phyloP scores from a whole-genome alignment of 169 alveolate species.

The Plasmodium malariae region DNA sequence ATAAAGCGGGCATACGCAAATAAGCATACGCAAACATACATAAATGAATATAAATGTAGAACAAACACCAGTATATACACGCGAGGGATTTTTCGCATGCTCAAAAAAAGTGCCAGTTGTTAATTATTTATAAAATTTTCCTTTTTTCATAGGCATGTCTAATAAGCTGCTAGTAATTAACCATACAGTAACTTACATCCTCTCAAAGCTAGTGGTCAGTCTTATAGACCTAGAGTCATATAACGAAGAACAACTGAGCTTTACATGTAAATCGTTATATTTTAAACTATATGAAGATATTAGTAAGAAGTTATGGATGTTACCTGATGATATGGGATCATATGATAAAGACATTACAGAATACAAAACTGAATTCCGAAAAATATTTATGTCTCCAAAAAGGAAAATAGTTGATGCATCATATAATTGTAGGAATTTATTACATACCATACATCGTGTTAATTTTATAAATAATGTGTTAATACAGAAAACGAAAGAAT shows the following conservation, averaged over 20 bases:
- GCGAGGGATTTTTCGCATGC: not conserved
- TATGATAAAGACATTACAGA: not conserved
- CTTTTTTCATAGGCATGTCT: not conserved
- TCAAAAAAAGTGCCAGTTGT: too few species aligned
- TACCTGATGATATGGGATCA: not conserved
- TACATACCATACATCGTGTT: not conserved
- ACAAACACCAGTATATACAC: not conserved
- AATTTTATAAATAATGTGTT: not conserved
- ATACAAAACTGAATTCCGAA: not conserved
- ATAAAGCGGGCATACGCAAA: not conserved
- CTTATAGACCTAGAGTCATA: not conserved
- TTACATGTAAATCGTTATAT: not conserved
- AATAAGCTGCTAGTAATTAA: conserved; percentile 9
- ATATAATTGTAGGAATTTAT: not conserved
- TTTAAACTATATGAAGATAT: not conserved
- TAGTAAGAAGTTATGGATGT: not conserved
- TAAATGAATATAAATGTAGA: not conserved
- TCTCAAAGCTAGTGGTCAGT: conserved; percentile 10
- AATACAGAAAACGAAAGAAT: not conserved
- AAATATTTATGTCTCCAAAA: not conserved
- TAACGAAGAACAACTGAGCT: not conserved
- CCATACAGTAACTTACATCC: conserved; percentile 35
- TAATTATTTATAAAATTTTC: not conserved
- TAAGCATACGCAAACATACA: not conserved
- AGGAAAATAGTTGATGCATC: not conserved